A percentile compares a stretch with the other conserved stretches of the same genome.
Conservation (phyloP, 2,329 filamentous ascomycete species). For the Zymoseptoria passerinii region DNA sequence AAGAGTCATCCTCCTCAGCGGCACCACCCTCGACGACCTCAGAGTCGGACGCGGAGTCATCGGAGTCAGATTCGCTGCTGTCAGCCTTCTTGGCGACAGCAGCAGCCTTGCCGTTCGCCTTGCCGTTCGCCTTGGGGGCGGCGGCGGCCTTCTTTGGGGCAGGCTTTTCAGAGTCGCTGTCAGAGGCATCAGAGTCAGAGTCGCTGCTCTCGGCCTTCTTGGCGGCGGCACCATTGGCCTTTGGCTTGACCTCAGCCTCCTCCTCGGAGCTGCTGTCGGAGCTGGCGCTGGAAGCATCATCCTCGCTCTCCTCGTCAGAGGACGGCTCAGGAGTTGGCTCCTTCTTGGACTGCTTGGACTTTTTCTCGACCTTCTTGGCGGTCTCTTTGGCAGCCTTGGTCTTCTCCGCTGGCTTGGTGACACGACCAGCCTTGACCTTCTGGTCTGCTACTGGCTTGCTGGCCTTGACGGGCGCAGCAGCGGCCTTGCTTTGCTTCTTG, state of each 20-base stretch:
- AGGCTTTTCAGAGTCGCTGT: slow-evolving; percentile 26
- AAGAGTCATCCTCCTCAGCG: slow-evolving; percentile 4
- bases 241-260: slow-evolving; percentile 24
- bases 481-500: slow-evolving; percentile 32
- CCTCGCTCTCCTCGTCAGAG: slow-evolving; percentile 29
- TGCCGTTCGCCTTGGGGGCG: slow-evolving; percentile 25
- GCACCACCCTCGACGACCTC: slow-evolving; percentile 25
- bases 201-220: slow-evolving; percentile 16
- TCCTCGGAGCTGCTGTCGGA: slow-evolving; percentile 32
- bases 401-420: slow-evolving; percentile 59
- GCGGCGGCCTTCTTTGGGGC: slow-evolving; percentile 12
- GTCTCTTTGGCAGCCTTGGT: slow-evolving; percentile 49
- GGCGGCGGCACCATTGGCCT: slow-evolving; percentile 21
- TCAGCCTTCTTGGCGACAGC: slow-evolving; percentile 14
- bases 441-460: slow-evolving; percentile 42
- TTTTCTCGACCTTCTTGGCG: slow-evolving; percentile 35
- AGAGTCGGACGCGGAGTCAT: slow-evolving; percentile 22
- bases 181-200: slow-evolving; percentile 19
- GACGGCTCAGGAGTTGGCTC: slow-evolving; percentile 40
- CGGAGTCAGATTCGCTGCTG: slow-evolving; percentile 17
- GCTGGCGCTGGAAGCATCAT: slow-evolving; percentile 26
- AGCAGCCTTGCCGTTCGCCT: slow-evolving; percentile 23
- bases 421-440: slow-evolving; percentile 55
- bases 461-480: slow-evolving; percentile 20
- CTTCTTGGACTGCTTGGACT: slow-evolving; percentile 42